Conservation (phyloP, 805 yeast species). For the Lipomyces mesembrius region DNA sequence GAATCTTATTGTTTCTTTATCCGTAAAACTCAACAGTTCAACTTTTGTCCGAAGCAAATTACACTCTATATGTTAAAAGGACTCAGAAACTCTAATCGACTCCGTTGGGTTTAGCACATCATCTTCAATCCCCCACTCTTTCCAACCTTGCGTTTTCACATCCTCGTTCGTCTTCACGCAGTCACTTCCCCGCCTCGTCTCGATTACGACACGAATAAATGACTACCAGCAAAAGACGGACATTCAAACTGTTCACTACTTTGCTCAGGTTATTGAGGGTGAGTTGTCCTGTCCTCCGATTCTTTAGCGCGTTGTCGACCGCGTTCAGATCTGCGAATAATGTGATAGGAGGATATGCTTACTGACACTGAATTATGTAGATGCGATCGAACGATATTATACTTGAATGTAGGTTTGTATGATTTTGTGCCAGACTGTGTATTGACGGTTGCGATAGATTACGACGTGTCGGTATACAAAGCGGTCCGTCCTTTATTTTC, state of each 20-base stretch:
- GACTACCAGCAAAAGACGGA: conserved; percentile 11
- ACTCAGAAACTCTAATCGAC: too few relatives aligned
- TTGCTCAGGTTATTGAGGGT: conserved; percentile 26
- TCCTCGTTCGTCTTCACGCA: neutral
- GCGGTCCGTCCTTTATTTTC: conserved; percentile 7
- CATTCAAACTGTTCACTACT: conserved; percentile 26
- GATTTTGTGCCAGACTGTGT: neutral
- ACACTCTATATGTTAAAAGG: too few relatives aligned
- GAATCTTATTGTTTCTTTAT: neutral
- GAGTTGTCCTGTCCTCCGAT: neutral
- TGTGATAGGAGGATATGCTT: neutral
- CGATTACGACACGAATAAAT: conserved; percentile 1
- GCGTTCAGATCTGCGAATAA: neutral
- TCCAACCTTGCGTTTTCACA: neutral
- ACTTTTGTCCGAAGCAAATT: too few relatives aligned
- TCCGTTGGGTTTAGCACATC: too few relatives aligned
- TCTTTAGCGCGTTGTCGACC: neutral
- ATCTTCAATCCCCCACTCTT: neutral
- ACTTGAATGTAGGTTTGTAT: conserved; percentile 27
- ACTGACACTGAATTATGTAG: conserved; percentile 10
- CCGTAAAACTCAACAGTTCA: too few relatives aligned
- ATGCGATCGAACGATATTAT: conserved; percentile 33
- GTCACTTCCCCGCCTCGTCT: neutral
- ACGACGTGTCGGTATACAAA: conserved; percentile 36
- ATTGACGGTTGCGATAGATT: conserved; percentile 18